Percentiles rank a stretch among this genome's conserved stretches.
phyloP scores from a whole-genome alignment of 177 flowering plant species.

The Vitis hybrid region DNA sequence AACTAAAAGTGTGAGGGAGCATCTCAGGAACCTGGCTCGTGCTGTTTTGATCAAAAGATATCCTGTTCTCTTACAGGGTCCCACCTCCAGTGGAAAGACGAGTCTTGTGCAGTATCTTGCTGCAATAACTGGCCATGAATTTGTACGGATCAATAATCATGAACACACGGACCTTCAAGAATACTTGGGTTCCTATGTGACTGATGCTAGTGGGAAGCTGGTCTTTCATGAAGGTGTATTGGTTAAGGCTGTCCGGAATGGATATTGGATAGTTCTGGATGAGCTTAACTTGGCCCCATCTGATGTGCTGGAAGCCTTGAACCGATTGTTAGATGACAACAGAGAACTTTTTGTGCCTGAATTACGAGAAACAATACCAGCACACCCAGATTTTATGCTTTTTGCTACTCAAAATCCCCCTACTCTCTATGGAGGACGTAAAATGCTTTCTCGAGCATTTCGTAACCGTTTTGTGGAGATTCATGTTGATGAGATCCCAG shows the following conservation, averaged over 20 bases:
- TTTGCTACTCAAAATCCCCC: slow-evolving; percentile 99
- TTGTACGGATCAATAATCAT: slow-evolving; percentile 95
- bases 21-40: slow-evolving; percentile 69
- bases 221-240: slow-evolving; percentile 87
- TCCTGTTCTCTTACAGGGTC: slow-evolving; percentile 97
- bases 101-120: slow-evolving; percentile 95
- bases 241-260: slow-evolving; percentile 88
- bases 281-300: slow-evolving; percentile 97
- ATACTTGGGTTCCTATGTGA: slow-evolving; percentile 85
- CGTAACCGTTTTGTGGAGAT: slow-evolving; percentile 97
- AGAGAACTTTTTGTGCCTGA: slow-evolving; percentile 96
- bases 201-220: slow-evolving; percentile 80
- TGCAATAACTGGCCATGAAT: slow-evolving; percentile 74
- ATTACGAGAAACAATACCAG: slow-evolving; percentile 57
- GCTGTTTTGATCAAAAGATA: slow-evolving; percentile 72
- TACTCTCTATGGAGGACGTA: slow-evolving; percentile 86
- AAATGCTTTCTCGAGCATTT: slow-evolving; percentile 95
- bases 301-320: slow-evolving; percentile 94
- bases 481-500: slow-evolving; percentile 95
- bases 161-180: slow-evolving; percentile 97
- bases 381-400: slow-evolving; percentile 97
- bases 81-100: slow-evolving; percentile 99
- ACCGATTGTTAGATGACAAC: slow-evolving; percentile 89
- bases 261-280: slow-evolving; percentile 94
- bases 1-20: slow-evolving; percentile 67